A percentile compares a stretch with the other conserved stretches of the same genome.
Evolutionary conservation across 1,284 basidiomycete genomes (phyloP).

Genomic region (Ceratobasidium sp.): DNA sequence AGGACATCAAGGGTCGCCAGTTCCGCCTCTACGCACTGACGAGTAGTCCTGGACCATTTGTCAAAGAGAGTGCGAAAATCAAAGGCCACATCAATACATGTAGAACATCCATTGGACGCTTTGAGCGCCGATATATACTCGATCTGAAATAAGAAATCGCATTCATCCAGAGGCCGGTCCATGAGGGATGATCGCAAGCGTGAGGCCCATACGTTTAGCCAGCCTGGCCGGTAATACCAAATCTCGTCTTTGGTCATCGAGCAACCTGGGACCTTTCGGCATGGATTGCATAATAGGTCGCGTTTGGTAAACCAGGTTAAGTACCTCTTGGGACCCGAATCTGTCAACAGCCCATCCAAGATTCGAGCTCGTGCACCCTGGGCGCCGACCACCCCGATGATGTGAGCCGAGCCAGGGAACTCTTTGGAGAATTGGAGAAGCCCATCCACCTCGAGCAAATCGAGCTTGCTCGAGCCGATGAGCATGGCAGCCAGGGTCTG

Average conservation of each 20-base stretch:
- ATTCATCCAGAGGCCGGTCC: background rate
- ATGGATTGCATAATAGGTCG: background rate
- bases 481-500: conserved; percentile 9
- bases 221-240: background rate
- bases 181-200: background rate
- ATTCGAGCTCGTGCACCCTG: background rate
- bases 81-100: background rate
- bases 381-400: conserved; percentile 15
- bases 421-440: background rate
- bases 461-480: background rate
- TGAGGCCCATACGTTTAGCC: background rate
- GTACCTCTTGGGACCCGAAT: background rate
- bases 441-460: background rate
- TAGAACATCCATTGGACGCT: no score
- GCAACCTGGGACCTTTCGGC: background rate
- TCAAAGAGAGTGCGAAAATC: background rate
- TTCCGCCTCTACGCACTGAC: background rate
- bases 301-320: background rate
- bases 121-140: no score
- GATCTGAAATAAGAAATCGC: background rate
- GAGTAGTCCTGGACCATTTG: background rate
- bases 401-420: conserved; percentile 1
- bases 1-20: background rate
- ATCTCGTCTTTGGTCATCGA: background rate
- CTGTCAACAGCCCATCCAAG: background rate